phyloP scores from a whole-genome alignment of 2,329 filamentous ascomycete genomes.

The Hypoxylon sp. region DNA sequence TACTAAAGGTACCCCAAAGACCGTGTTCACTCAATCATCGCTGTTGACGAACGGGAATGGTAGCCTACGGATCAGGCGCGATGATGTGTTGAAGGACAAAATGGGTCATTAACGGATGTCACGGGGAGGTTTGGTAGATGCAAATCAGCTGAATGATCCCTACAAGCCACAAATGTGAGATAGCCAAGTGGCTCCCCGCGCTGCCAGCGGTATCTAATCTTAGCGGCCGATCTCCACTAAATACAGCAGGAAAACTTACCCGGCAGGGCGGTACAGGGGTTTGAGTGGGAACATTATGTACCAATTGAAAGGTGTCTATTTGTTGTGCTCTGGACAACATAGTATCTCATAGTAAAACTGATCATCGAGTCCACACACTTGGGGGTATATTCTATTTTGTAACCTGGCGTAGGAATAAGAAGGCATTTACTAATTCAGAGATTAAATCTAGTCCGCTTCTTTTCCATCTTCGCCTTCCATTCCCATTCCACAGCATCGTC shows the following conservation, averaged over 20 bases:
- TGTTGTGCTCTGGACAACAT: background rate
- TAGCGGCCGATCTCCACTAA: slow-evolving; percentile 19
- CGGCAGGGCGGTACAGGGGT: slow-evolving; percentile 19
- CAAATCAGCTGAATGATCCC: slow-evolving; percentile 21
- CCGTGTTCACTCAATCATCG: slow-evolving; percentile 28
- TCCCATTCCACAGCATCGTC: slow-evolving; percentile 89
- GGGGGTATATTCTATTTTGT: slow-evolving; percentile 36
- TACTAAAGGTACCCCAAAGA: slow-evolving; percentile 15
- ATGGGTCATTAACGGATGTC: slow-evolving; percentile 40
- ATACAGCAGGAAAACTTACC: slow-evolving; percentile 3
- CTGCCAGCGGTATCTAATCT: slow-evolving; percentile 25
- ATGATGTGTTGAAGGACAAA: slow-evolving; percentile 19
- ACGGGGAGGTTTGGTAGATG: slow-evolving; percentile 27
- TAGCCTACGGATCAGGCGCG: slow-evolving; percentile 14
- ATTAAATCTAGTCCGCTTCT: slow-evolving; percentile 92
- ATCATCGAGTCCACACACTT: slow-evolving; percentile 5
- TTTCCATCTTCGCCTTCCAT: slow-evolving; percentile 97
- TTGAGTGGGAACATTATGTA: slow-evolving; percentile 1
- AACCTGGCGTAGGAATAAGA: background rate
- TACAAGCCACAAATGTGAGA: slow-evolving; percentile 40
- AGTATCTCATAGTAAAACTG: background rate
- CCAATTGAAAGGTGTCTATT: too few species aligned
- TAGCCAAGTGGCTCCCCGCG: slow-evolving; percentile 32
- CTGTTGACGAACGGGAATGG: slow-evolving; percentile 12
- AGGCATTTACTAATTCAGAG: slow-evolving; percentile 67